Evolutionary conservation across 345 rosid genomes (phyloP).

Genomic region (Arabidopsis arenosa): DNA sequence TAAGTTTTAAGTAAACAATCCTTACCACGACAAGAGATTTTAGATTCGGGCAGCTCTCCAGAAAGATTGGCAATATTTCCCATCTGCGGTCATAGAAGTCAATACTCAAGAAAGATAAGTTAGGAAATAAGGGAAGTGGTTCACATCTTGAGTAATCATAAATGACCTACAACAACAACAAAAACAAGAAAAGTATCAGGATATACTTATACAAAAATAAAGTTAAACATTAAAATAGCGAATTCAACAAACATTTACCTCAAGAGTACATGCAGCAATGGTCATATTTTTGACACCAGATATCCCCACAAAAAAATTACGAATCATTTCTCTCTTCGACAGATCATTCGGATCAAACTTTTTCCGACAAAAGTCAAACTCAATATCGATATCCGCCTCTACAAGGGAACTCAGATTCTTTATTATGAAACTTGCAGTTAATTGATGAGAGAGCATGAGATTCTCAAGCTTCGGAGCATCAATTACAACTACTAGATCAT

Average conservation of each 20-base stretch:
- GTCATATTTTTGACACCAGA: neutral
- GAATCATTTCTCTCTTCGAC: neutral
- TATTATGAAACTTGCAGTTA: neutral
- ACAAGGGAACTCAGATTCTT: neutral
- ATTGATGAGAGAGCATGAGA: neutral
- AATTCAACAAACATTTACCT: neutral
- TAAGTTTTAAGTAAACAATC: neutral
- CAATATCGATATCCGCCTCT: neutral
- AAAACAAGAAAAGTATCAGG: neutral
- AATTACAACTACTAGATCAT: neutral
- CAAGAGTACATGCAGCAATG: neutral
- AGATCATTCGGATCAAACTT: neutral
- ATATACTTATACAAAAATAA: no score
- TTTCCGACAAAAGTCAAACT: neutral
- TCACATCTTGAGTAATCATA: neutral
- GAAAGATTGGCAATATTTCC: neutral
- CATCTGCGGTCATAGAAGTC: neutral
- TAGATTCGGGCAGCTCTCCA: neutral
- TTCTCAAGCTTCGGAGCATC: neutral
- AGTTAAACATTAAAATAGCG: no score
- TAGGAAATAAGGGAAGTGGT: neutral
- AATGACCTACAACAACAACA: neutral
- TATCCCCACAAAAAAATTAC: neutral
- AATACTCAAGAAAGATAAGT: neutral
- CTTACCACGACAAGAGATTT: neutral